Evolutionary conservation across 1,284 basidiomycete genomes (phyloP), one percentile per base, ranked within the genome.

Genomic region (Acaromyces ingoldii): DNA sequence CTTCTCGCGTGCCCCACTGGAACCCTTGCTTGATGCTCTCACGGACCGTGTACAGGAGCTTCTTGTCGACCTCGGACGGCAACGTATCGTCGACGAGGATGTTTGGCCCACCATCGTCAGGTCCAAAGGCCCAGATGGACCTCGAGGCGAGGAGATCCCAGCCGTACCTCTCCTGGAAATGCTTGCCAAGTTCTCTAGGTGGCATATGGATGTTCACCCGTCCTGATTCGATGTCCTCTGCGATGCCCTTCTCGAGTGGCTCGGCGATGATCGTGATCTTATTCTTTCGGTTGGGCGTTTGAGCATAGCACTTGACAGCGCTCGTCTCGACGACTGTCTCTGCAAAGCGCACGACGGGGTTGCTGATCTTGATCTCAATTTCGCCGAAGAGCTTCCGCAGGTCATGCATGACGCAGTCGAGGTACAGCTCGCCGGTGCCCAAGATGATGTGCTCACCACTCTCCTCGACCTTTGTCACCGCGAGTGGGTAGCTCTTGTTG

Each of bases 61-160:
- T 95, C 78, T 96, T 96, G 79, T 99, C 93, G 42, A 89, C 89
- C 79, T 96, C 90, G 15, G 87, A 89, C 3, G 95, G 93, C 41
- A 98, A 78, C 1, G 95, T 97, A 74, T 98, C 95, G 76, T 99
- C 93, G 64, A 98, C 79, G 43, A 98, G 78, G 52, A 95, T 83
- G 76, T 99, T 99, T 2, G 95, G 84, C 3, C 74, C 74, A 0
- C 91, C 91, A 63, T 85, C 87, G 62, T 97, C 91, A 4, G 95
- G 93, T 21, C 95, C 95, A 77, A 98, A 99, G n/a, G 92, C 91
- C 95, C 95, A 99, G 78, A 99, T 93, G 70, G 92, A 96, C 55
- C 95, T 83, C 41, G 91, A 92, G 2, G 95, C 93, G 58, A 99
- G 82, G 70, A 97, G 76, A 79, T 99, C 95, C 95, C 95, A 99